Conservation (phyloP, 78 protist species). For the Dictyostelium brefeldianum region DNA sequence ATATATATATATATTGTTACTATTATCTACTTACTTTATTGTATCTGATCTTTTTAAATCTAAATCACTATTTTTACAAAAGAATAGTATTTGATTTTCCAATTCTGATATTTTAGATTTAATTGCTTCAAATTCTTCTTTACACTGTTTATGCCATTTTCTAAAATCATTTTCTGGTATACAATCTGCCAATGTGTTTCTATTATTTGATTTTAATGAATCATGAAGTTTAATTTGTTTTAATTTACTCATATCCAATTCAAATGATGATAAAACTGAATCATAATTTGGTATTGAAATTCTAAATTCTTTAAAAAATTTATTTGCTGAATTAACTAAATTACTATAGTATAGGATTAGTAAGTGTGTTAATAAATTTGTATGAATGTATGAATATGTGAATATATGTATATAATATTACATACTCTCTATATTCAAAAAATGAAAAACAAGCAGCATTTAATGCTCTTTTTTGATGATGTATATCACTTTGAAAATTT, state of each 20-base stretch:
- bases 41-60: constrained; percentile 17
- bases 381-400: neutral
- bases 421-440: constrained; percentile 66
- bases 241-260: constrained; percentile 44
- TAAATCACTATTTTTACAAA: neutral
- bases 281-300: constrained; percentile 43
- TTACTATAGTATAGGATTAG: too few relatives aligned
- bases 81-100: neutral
- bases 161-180: constrained; percentile 52
- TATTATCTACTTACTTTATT: constrained; percentile 20
- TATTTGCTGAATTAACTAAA: neutral
- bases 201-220: constrained; percentile 6
- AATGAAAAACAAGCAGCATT: constrained; percentile 6
- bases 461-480: constrained; percentile 34
- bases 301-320: constrained; percentile 10
- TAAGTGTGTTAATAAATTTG: neutral
- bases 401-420: neutral
- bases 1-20: neutral
- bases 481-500: constrained; percentile 21
- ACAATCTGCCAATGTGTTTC: constrained; percentile 37
- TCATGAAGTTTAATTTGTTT: constrained; percentile 64
- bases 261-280: constrained; percentile 48
- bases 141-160: constrained; percentile 61
- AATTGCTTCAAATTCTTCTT: constrained; percentile 5
- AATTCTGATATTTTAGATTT: constrained; percentile 20